Conservation (phyloP, 2,329 filamentous ascomycete genomes). For the Pseudogymnoascus sp. region DNA sequence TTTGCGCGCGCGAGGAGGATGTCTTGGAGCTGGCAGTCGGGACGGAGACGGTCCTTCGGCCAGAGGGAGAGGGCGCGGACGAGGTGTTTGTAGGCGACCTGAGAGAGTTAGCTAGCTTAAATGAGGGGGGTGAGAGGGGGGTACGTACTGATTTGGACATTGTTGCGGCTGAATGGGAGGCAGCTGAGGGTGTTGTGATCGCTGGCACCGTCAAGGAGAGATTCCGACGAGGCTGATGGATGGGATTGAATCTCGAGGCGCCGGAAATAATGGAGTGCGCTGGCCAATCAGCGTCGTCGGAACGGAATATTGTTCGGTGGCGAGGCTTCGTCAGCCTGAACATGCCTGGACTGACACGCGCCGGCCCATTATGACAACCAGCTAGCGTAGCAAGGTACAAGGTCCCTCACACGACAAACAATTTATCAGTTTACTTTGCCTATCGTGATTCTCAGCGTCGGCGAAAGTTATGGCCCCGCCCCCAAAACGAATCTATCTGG, state of each 20-base stretch:
- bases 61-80: slow-evolving; percentile 47
- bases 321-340: not conserved
- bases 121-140: not conserved
- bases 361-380: not conserved
- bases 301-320: not conserved
- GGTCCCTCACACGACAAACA: too few species aligned
- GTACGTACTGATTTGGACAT: slow-evolving; percentile 27
- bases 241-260: not conserved
- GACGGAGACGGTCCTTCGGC: slow-evolving; percentile 57
- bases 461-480: too few species aligned
- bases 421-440: too few species aligned
- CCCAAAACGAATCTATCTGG: too few species aligned
- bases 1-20: slow-evolving; percentile 42
- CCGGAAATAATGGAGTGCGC: not conserved
- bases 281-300: not conserved
- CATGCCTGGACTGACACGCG: not conserved
- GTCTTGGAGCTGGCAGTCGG: slow-evolving; percentile 53
- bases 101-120: not conserved
- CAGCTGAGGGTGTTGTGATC: not conserved
- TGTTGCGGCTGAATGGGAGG: not conserved
- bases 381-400: not conserved
- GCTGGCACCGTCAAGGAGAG: not conserved
- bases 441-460: too few species aligned
- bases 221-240: slow-evolving; percentile 1
- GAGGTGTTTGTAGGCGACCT: slow-evolving; percentile 41